phyloP scores from a whole-genome alignment of 2,329 filamentous ascomycete species.

The Calonectria honghensis region DNA sequence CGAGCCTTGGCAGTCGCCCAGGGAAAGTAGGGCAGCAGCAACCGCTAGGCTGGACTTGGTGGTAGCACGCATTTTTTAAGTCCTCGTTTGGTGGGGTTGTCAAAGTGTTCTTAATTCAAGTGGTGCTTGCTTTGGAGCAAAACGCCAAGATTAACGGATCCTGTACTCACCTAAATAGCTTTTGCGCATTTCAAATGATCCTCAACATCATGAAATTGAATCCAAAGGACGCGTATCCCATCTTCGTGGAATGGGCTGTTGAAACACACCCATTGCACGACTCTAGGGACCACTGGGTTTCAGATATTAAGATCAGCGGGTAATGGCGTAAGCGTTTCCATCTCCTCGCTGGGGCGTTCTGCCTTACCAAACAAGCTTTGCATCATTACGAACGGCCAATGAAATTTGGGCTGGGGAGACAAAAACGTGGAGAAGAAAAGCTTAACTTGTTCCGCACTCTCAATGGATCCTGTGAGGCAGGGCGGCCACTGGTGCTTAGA shows the following conservation, averaged over 20 bases:
- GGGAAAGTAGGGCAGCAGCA: slow-evolving; percentile 24
- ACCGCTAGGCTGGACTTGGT: slow-evolving; percentile 30
- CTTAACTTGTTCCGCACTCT: not conserved
- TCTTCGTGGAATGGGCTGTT: slow-evolving; percentile 34
- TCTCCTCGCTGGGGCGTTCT: slow-evolving; percentile 16
- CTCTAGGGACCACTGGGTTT: slow-evolving; percentile 20
- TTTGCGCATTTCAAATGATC: not conserved
- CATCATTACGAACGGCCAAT: not conserved
- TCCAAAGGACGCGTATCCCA: slow-evolving; percentile 28
- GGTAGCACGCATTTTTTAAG: slow-evolving; percentile 29
- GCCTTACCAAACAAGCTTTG: not conserved
- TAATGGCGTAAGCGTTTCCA: slow-evolving; percentile 18
- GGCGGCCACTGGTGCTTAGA: not conserved
- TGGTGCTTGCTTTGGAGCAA: not conserved
- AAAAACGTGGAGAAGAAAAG: not conserved
- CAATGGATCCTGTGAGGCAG: not conserved
- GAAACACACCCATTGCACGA: slow-evolving; percentile 26
- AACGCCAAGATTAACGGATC: not conserved
- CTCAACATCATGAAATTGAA: not conserved
- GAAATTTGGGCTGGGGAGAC: not conserved
- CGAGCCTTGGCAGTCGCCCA: slow-evolving; percentile 18
- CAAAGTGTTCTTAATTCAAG: not conserved
- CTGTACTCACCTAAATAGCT: not conserved
- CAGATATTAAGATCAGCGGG: slow-evolving; percentile 30
- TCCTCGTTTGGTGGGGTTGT: not conserved